Conservation (phyloP, 192 early-diverging fungal species). For the Linnemannia hyalina region DNA sequence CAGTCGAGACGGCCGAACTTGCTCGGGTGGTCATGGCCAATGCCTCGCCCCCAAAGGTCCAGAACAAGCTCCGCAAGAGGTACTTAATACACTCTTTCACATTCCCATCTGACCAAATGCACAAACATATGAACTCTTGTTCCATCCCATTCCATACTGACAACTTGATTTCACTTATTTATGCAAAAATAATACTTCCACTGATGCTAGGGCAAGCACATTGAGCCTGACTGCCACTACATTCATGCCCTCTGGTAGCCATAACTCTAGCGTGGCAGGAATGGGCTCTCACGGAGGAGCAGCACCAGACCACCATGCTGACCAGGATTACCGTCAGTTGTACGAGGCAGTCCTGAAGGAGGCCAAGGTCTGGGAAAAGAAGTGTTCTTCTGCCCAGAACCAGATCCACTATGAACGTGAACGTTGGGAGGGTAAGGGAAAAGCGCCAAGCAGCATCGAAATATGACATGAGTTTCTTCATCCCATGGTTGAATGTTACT, state of each 20-base stretch:
- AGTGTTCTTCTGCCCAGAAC: conserved; percentile 37
- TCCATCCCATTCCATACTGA: background rate
- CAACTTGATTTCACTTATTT: background rate
- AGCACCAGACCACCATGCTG: background rate
- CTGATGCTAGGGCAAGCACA: conserved; percentile 29
- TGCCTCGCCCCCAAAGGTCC: conserved; percentile 41
- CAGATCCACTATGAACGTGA: conserved; percentile 51
- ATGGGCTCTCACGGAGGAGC: background rate
- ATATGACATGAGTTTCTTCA: background rate
- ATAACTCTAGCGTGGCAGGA: background rate
- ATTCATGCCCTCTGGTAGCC: conserved; percentile 13
- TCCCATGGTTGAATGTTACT: background rate
- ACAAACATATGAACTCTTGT: no score
- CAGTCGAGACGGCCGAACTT: conserved; percentile 35
- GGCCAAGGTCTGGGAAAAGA: conserved; percentile 50
- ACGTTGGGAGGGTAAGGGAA: conserved; percentile 40
- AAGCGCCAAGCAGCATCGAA: background rate
- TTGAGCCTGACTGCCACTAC: conserved; percentile 46
- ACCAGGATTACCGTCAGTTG: conserved; percentile 23
- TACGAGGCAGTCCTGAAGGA: conserved; percentile 32
- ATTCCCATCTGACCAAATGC: background rate
- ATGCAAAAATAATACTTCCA: background rate
- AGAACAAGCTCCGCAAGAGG: conserved; percentile 50
- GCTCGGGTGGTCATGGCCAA: conserved; percentile 45
- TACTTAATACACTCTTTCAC: background rate